A percentile compares a stretch with the other conserved stretches of the same genome.
phyloP scores from a whole-genome alignment of 2,329 filamentous ascomycete species.

The Zalaria obscura region DNA sequence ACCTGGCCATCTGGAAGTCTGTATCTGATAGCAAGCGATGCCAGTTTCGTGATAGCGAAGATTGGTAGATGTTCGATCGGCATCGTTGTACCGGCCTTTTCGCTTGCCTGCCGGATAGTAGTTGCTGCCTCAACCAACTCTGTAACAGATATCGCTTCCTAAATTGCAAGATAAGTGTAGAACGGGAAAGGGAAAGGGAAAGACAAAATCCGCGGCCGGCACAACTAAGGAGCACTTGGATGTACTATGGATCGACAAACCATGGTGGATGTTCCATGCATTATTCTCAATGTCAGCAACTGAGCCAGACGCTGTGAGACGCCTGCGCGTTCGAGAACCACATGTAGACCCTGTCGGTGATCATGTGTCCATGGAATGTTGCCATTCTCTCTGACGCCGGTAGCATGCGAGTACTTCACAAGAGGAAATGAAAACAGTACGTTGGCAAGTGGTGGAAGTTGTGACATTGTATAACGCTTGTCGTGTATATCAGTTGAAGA shows the following conservation, averaged over 20 bases:
- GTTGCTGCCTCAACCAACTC: constrained; percentile 4
- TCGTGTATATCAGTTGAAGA: too few relatives aligned
- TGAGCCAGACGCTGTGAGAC: too few relatives aligned
- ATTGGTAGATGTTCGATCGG: constrained; percentile 27
- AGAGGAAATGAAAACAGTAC: constrained; percentile 11
- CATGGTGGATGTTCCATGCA: too few relatives aligned
- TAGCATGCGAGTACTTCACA: constrained; percentile 18
- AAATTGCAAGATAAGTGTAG: background rate
- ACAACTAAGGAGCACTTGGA: too few relatives aligned
- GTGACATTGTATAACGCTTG: too few relatives aligned
- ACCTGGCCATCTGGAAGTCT: constrained; percentile 22
- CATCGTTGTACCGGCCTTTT: constrained; percentile 14
- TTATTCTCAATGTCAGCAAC: too few relatives aligned
- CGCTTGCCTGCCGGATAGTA: background rate
- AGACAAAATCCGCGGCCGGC: too few relatives aligned
- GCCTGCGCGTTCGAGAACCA: constrained; percentile 11
- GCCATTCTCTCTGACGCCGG: constrained; percentile 12
- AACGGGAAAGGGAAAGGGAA: too few relatives aligned
- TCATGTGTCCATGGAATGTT: constrained; percentile 22
- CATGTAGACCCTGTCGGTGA: constrained; percentile 15
- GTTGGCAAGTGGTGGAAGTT: background rate
- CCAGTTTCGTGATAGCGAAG: constrained; percentile 25
- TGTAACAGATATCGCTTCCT: constrained; percentile 5
- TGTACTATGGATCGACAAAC: too few relatives aligned
- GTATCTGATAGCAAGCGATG: constrained; percentile 27